Conservation (phyloP, 2,329 filamentous ascomycete species). For the Alternaria atra region DNA sequence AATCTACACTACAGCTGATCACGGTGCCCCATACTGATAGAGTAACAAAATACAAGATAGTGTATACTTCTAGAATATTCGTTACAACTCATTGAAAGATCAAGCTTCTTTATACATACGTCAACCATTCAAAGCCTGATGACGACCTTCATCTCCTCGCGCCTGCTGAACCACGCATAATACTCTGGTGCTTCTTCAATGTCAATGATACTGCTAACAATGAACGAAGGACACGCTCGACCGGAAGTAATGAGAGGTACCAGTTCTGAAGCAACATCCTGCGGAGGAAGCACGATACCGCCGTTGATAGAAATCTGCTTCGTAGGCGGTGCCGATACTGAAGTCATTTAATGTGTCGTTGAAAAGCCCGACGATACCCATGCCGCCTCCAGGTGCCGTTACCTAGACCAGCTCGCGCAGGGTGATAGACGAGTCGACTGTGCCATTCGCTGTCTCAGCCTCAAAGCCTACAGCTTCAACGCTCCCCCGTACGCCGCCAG, state of each 20-base stretch:
- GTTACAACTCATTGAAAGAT: too few relatives aligned
- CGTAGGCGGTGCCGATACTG: constrained; percentile 6
- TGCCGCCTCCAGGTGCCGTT: constrained; percentile 37
- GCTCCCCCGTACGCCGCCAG: constrained; percentile 15
- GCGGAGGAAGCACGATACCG: constrained; percentile 22
- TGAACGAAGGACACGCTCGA: constrained; percentile 22
- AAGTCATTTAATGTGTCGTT: constrained; percentile 2
- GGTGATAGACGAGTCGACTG: constrained; percentile 28
- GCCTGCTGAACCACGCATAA: constrained; percentile 24
- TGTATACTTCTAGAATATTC: too few relatives aligned
- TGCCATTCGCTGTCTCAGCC: constrained; percentile 24
- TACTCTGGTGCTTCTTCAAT: constrained; percentile 32
- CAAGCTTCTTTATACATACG: neutral
- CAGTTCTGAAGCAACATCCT: constrained; percentile 13
- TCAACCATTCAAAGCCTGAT: constrained; percentile 8
- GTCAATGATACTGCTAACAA: constrained; percentile 23
- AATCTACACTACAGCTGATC: too few relatives aligned
- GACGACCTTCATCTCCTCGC: constrained; percentile 32
- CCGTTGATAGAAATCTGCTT: constrained; percentile 11
- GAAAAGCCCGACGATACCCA: constrained; percentile 35
- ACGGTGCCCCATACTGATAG: neutral
- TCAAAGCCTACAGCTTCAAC: constrained; percentile 19
- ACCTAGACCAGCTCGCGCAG: constrained; percentile 41
- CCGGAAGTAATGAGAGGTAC: constrained; percentile 24
- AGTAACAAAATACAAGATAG: neutral